Conservation (phyloP, 768 basidiomycete species). For the Amanita thiersii region DNA sequence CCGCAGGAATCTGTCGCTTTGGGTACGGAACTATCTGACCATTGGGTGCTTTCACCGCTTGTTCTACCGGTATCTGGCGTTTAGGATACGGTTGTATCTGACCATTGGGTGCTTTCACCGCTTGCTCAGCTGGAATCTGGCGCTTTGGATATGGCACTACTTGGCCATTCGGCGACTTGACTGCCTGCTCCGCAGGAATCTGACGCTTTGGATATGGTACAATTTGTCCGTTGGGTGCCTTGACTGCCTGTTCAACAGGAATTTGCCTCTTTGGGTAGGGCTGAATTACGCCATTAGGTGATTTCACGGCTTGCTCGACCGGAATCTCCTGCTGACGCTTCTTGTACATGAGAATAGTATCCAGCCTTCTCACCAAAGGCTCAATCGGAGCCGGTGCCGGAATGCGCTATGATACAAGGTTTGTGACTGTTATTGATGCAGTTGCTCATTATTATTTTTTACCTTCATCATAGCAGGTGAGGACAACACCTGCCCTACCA, state of each 20-base stretch:
- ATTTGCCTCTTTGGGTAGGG: slow-evolving; percentile 26
- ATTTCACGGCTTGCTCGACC: slow-evolving; percentile 16
- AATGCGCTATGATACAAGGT: no score
- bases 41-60: slow-evolving; percentile 17
- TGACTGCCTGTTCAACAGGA: slow-evolving; percentile 16
- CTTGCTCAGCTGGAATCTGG: slow-evolving; percentile 20
- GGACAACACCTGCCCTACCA: slow-evolving; percentile 37
- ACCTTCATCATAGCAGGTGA: slow-evolving; percentile 38
- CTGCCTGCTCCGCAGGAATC: slow-evolving; percentile 17
- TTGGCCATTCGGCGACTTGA: slow-evolving; percentile 17
- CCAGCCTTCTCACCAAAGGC: slow-evolving; percentile 14
- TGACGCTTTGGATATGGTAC: slow-evolving; percentile 13
- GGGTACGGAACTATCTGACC: slow-evolving; percentile 18
- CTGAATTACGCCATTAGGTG: slow-evolving; percentile 24
- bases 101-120: slow-evolving; percentile 20
- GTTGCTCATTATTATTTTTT: slow-evolving; percentile 13
- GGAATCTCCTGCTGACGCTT: slow-evolving; percentile 13
- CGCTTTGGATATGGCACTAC: slow-evolving; percentile 17
- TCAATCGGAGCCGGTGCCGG: not conserved
- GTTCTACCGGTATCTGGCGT: slow-evolving; percentile 20
- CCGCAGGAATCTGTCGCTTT: slow-evolving; percentile 16
- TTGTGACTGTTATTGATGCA: no score
- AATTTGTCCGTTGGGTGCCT: slow-evolving; percentile 17
- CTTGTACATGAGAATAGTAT: slow-evolving; percentile 13
- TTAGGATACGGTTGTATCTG: slow-evolving; percentile 18